Evolutionary conservation across 2,329 filamentous ascomycete genomes (phyloP), one percentile per base, ranked within the genome.

Genomic region (Rhinocladiella similis): DNA sequence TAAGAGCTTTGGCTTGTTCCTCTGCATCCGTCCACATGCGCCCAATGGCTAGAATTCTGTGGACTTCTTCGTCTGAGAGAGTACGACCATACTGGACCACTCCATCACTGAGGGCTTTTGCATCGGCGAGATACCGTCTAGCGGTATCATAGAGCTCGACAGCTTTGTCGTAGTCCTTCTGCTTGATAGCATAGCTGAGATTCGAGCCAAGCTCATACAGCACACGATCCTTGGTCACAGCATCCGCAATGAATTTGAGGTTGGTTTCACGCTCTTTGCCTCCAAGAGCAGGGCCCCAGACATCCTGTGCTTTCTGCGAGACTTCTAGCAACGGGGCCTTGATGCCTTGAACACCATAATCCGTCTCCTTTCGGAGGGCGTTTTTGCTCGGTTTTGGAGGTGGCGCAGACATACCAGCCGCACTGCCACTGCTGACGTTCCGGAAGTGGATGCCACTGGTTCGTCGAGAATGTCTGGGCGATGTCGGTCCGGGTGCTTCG

Each of bases 21-120:
- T 95, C 88, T 9, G 97, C 90, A 70, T 97, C 92, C 61, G 89
- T 83, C 94, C 94, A 99, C 88, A 99, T 95, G 49, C 92, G 85
- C 5, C 89, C 92, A 6, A 92, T 92, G 46, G 96, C 82, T 45
- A 99, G 78, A 58, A 99, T 87, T 59, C 91, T 88, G 70, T 96
- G 90, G 12, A 94, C 83, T 67, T 97, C 87, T 18, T 84, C 78
- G 66, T 97, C 92, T 12, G 83, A 86, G 7, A 93, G 82, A 9
- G 83, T 77, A 42, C 78, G 75, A 20, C 73, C 70, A 16, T 73
- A 73, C 57, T 77, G 76, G 43, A 74, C 74, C 16, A 80, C 80
- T 39, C 78, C 77, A 38, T 84, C 82, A 2, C 87, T 86, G 39
- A 96, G 79, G 53, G 79, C 80, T 60, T 85, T 86, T 0, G 91